Base-by-base conservation (phyloP, 169 alveolate species). In the Plasmodium sp. region DNA sequence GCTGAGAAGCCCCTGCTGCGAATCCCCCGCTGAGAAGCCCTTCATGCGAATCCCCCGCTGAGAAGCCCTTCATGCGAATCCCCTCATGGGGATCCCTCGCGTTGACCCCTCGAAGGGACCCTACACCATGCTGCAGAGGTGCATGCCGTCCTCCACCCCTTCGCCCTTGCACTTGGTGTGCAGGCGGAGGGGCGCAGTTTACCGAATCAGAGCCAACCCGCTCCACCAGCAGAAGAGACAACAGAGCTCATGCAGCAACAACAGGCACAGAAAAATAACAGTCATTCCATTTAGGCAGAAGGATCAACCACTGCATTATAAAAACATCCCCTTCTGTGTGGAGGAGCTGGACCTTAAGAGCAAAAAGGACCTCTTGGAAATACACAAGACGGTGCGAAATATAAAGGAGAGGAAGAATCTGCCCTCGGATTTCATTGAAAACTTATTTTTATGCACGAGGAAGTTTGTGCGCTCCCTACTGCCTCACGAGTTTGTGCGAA, bases 401-500 rank as follows among this genome's bases (percentile, higher is more conserved):
- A 39, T 58, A 90, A n/a, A 80, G 0, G 94, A 90, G 72, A 43
- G 80, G 39, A 79, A 81, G 72, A 90, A 79, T 80, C 34, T 90
- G 14, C 94, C 94, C 27, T 34, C 56, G 1, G 94, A 90, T 90
- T 90, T 90, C 80, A 0, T 90, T 27, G 94, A 90, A 7, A 90
- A 90, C 33, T 90, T 90, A 90, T 90, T 90, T 81, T 39, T 27
- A 9, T 90, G 94, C 43, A 90, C 94, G 1, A 90, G 72, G 73
- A 90, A 90, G 48, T 90, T 18, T 90, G 84, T 90, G 34, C 91
- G 94, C 48, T 90, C 79, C 6, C 51, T 90, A 0, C 82, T 90
- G 48, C 94, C 94, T 18, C 80, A 90, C 33, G 94, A 90, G 82
- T 80, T 90, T 54, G 74, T 90, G 62, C 80, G 62, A 0, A 90